These are phyloP conservation scores for Trametes cinnabarina DNA, from an alignment of 768 basidiomycete species.

Conservation along the genomic window DNA sequence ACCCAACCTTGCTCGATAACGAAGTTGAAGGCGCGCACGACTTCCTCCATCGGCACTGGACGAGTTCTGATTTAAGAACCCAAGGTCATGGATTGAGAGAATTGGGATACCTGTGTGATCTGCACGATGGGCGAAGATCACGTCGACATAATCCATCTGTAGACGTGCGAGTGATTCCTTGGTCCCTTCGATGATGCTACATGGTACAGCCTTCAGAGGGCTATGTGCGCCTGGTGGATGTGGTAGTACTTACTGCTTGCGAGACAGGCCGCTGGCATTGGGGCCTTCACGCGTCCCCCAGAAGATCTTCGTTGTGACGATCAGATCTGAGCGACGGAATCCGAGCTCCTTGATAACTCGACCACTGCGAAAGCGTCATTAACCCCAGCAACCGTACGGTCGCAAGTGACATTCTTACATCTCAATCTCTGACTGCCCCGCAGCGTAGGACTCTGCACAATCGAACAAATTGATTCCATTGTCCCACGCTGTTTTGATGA, in stretches of 20 bases:
- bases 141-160: constrained; percentile 71
- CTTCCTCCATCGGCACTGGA: constrained; percentile 66
- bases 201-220: neutral
- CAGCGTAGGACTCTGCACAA: constrained; percentile 61
- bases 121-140: constrained; percentile 68
- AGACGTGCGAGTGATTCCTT: constrained; percentile 65
- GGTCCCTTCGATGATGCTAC: constrained; percentile 72
- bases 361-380: constrained; percentile 37
- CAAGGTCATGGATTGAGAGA: too few relatives aligned
- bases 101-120: constrained; percentile 60
- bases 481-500: constrained; percentile 75
- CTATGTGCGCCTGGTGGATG: neutral
- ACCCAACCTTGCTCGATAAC: constrained; percentile 75
- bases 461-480: constrained; percentile 75
- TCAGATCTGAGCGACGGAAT: constrained; percentile 62
- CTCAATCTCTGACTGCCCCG: constrained; percentile 70
- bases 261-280: constrained; percentile 55
- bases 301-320: constrained; percentile 78
- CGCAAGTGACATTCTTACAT: constrained; percentile 43
- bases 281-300: constrained; percentile 58
- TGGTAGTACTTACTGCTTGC: constrained; percentile 51
- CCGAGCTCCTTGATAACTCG: constrained; percentile 73
- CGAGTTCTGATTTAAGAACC: too few relatives aligned
- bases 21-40: constrained; percentile 78
- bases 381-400: neutral